Evolutionary conservation across 768 basidiomycete genomes (phyloP).

Genomic region (Pisolithus tinctorius): DNA sequence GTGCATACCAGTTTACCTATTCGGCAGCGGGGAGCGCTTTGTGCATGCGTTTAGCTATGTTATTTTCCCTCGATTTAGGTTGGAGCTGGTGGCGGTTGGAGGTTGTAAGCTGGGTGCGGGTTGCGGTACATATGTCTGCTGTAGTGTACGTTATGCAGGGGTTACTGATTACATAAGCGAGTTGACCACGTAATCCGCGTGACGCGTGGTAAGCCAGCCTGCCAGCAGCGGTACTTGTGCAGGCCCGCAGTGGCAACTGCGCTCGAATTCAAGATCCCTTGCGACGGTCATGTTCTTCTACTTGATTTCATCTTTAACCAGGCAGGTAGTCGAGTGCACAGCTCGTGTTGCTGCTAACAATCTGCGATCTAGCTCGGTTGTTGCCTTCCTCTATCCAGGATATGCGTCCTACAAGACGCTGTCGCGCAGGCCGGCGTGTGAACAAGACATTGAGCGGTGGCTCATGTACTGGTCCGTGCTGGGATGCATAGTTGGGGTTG

Average conservation of each 20-base stretch:
- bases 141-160: no score
- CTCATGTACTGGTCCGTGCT: slow-evolving; percentile 96
- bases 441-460: slow-evolving; percentile 86
- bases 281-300: slow-evolving; percentile 33
- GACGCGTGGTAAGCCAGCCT: neutral
- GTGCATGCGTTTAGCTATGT: no score
- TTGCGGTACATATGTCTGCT: no score
- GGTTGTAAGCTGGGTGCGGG: no score
- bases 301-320: slow-evolving; percentile 34
- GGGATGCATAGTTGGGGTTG: slow-evolving; percentile 73
- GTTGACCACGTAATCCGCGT: neutral
- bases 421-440: slow-evolving; percentile 77
- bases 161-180: neutral
- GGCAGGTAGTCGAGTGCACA: slow-evolving; percentile 25
- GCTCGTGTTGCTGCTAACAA: slow-evolving; percentile 25
- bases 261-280: neutral
- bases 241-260: neutral
- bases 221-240: neutral
- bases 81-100: no score
- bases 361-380: slow-evolving; percentile 43
- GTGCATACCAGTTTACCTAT: no score
- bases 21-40: no score
- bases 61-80: no score
- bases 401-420: slow-evolving; percentile 97
- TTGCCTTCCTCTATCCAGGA: slow-evolving; percentile 84